phyloP scores from a whole-genome alignment of 1,284 basidiomycete genomes.

The Sphagnurus paluster region DNA sequence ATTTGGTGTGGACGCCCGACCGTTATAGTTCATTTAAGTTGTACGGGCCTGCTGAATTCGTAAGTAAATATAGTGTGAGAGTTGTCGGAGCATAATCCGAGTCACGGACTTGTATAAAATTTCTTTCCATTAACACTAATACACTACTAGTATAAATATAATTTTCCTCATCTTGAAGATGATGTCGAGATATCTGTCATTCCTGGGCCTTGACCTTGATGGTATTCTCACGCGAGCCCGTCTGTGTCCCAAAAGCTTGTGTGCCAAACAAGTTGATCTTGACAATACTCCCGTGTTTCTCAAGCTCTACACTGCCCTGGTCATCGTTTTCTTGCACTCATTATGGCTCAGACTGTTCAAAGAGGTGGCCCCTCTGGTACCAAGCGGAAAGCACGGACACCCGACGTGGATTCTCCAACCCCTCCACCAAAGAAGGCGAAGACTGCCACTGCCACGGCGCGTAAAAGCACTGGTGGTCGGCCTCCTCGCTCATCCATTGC shows the following conservation, averaged over 20 bases:
- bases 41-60: too few relatives aligned
- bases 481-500: slow-evolving; percentile 33
- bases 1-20: too few relatives aligned
- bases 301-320: neutral
- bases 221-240: slow-evolving; percentile 15
- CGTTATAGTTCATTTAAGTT: too few relatives aligned
- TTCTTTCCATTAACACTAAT: too few relatives aligned
- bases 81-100: too few relatives aligned
- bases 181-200: too few relatives aligned
- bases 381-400: slow-evolving; percentile 40
- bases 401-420: slow-evolving; percentile 45
- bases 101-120: too few relatives aligned
- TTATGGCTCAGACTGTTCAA: slow-evolving; percentile 54
- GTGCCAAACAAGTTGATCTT: slow-evolving; percentile 23
- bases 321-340: slow-evolving; percentile 7
- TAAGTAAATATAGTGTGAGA: too few relatives aligned
- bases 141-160: too few relatives aligned
- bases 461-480: slow-evolving; percentile 73
- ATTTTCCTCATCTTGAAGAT: too few relatives aligned
- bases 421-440: slow-evolving; percentile 49
- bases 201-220: slow-evolving; percentile 7
- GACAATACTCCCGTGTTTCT: neutral
- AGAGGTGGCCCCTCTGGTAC: slow-evolving; percentile 34
- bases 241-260: slow-evolving; percentile 11
- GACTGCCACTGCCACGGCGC: slow-evolving; percentile 53